Percentiles rank a stretch among this genome's conserved stretches.
Conservation (phyloP, 345 rosid species). For the sweet orange (Citrus sinensis) region DVS_A1.0 CM039166.1:15833001-15833500, state of each 20-base stretch:
- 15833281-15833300: constrained; percentile 79
- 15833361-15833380: background rate
- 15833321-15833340: constrained; percentile 92
- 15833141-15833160: background rate
- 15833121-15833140: constrained; percentile 36
- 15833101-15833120: constrained; percentile 86
- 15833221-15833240: background rate
- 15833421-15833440: constrained; percentile 91
- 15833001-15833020: constrained; percentile 68
- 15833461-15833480: constrained; percentile 63
- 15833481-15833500: constrained; percentile 48
- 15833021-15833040: constrained; percentile 57
- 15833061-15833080: constrained; percentile 98
- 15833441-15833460: constrained; percentile 91
- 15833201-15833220: background rate
- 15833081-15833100: constrained; percentile 98
- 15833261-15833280: background rate
- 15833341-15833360: constrained; percentile 1
- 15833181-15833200: background rate
- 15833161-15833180: background rate
- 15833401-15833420: constrained; percentile 24
- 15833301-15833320: constrained; percentile 97
- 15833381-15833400: background rate
- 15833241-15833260: background rate
- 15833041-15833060: constrained; percentile 81